Conservation (phyloP, 139 green algal species). For the Chlamydomonas eustigma region DNA sequence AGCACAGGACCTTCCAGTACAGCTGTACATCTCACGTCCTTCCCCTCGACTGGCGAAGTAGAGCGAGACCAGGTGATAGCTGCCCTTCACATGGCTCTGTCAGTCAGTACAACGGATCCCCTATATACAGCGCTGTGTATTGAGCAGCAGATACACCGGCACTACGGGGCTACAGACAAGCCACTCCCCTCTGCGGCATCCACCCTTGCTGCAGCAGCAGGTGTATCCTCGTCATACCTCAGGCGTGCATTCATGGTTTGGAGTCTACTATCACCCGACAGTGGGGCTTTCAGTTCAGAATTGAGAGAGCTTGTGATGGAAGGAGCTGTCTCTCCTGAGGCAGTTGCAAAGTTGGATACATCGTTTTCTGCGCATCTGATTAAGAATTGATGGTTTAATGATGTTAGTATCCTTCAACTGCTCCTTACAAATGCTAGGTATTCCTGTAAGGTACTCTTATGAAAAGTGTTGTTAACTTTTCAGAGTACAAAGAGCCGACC, state of each 20-base stretch:
- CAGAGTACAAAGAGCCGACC: no score
- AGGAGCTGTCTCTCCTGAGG: not conserved
- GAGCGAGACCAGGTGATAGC: not conserved
- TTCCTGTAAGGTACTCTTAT: no score
- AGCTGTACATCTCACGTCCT: not conserved
- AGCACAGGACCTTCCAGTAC: no score
- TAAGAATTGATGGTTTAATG: no score
- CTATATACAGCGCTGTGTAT: not conserved
- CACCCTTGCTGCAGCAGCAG: not conserved
- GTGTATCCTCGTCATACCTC: not conserved
- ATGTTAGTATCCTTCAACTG: no score
- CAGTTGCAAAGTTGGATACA: not conserved
- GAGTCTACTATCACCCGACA: conserved; percentile 2
- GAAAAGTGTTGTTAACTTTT: no score
- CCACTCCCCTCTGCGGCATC: not conserved
- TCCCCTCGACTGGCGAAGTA: not conserved
- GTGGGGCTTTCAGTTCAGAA: not conserved
- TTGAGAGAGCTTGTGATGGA: not conserved
- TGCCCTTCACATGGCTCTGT: not conserved
- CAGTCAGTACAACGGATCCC: not conserved
- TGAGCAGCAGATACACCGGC: not conserved
- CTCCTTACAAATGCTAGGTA: no score
- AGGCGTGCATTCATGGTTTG: not conserved
- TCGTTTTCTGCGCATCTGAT: no score
- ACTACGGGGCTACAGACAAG: not conserved